Percentiles rank a stretch among this genome's conserved stretches.
Evolutionary conservation across 345 rosid species (phyloP).

Genomic region (Syzygium aqueum): DNA sequence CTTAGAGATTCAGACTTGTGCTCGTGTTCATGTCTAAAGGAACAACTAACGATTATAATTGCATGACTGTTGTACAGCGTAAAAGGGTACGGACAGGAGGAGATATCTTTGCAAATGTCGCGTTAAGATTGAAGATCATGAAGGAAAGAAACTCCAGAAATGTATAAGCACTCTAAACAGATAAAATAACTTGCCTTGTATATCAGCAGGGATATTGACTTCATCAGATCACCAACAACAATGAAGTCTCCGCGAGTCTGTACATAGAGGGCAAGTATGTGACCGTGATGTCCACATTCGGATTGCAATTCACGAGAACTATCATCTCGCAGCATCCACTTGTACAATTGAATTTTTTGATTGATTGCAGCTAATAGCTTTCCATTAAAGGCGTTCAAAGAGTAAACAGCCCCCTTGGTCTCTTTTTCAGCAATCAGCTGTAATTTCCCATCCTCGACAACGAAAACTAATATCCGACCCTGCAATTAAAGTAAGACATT

Average conservation of each 20-base stretch:
- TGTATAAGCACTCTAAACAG: not conserved
- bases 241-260: slow-evolving; percentile 96
- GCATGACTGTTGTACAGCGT: not conserved
- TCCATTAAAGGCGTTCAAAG: slow-evolving; percentile 86
- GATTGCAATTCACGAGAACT: slow-evolving; percentile 76
- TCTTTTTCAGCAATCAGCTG: slow-evolving; percentile 89
- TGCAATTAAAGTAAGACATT: slow-evolving; percentile 5
- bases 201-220: slow-evolving; percentile 80
- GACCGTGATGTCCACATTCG: slow-evolving; percentile 91
- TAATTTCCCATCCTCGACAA: slow-evolving; percentile 79
- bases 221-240: slow-evolving; percentile 91
- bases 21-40: not conserved
- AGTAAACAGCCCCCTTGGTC: slow-evolving; percentile 85
- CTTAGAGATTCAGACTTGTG: not conserved
- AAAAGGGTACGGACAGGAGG: not conserved
- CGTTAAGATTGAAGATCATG: not conserved
- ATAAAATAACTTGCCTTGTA: slow-evolving; percentile 51
- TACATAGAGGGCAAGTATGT: slow-evolving; percentile 81
- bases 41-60: not conserved
- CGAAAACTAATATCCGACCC: slow-evolving; percentile 89
- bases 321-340: slow-evolving; percentile 94
- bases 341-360: slow-evolving; percentile 85
- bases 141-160: not conserved
- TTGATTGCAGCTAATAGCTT: slow-evolving; percentile 87
- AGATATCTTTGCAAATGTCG: not conserved